Evolutionary conservation across 139 green algal species (phyloP).

Genomic region (Volvox africanus): DNA sequence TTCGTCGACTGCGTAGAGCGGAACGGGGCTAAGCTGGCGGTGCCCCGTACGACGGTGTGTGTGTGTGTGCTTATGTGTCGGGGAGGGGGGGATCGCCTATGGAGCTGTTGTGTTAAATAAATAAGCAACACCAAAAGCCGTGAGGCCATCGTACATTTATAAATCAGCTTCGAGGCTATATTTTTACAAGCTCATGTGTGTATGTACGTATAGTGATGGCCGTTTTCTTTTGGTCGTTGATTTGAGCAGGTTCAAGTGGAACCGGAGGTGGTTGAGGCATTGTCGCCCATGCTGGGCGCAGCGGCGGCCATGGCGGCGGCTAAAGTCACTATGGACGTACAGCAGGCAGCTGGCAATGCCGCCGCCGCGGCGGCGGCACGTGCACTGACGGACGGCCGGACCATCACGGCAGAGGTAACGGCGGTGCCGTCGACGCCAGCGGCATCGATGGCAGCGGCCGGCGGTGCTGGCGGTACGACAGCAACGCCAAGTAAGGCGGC

Average conservation of each 20-base stretch:
- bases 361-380: neutral
- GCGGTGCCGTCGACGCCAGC: constrained; percentile 8
- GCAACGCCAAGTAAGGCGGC: constrained; percentile 29
- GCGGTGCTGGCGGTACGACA: constrained; percentile 12
- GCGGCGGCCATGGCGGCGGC: constrained; percentile 29
- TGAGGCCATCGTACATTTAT: too few relatives aligned
- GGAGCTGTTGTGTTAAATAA: too few relatives aligned
- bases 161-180: too few relatives aligned
- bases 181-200: too few relatives aligned
- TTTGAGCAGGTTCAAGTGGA: neutral
- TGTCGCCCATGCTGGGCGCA: constrained; percentile 21
- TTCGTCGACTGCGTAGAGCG: constrained; percentile 86
- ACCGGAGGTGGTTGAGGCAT: constrained; percentile 1
- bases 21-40: constrained; percentile 83
- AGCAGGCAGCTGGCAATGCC: constrained; percentile 20
- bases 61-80: neutral
- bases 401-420: constrained; percentile 36
- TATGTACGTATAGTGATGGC: too few relatives aligned
- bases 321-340: constrained; percentile 30
- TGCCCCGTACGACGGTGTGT: constrained; percentile 53
- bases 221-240: too few relatives aligned
- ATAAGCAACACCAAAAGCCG: too few relatives aligned
- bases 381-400: constrained; percentile 26
- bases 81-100: neutral
- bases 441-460: neutral